Conservation (phyloP, 306 rosid species). For the Citrullus amarus region DNA sequence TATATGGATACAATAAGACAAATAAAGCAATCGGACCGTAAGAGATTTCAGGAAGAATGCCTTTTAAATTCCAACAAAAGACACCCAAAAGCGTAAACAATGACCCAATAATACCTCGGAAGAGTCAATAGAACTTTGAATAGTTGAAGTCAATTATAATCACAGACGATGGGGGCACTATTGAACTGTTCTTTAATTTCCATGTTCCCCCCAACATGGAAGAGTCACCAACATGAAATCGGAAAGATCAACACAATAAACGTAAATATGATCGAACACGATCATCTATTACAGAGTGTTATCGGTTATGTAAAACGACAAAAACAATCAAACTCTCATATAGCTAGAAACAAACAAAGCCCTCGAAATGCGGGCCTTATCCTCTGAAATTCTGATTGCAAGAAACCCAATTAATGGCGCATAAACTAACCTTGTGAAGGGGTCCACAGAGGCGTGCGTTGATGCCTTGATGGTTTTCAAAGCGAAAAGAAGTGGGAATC, state of each 20-base stretch:
- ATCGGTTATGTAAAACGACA: slow-evolving; percentile 13
- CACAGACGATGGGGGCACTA: neutral
- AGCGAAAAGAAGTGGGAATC: neutral
- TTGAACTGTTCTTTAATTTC: neutral
- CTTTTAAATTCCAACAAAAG: neutral
- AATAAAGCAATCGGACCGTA: neutral
- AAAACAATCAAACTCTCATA: neutral
- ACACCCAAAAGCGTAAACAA: no score
- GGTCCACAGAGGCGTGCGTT: slow-evolving; percentile 9
- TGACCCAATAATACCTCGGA: no score
- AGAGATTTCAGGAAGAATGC: neutral
- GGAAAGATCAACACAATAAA: neutral
- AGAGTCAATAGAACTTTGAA: neutral
- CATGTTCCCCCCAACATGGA: neutral
- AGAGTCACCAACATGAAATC: neutral
- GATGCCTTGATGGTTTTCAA: slow-evolving; percentile 11
- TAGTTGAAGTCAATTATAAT: neutral
- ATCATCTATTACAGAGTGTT: neutral
- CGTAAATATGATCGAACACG: neutral
- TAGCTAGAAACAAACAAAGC: neutral
- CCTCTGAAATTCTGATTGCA: slow-evolving; percentile 5
- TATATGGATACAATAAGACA: neutral
- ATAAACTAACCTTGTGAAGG: slow-evolving; percentile 21
- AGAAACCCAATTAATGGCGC: neutral
- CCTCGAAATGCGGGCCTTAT: slow-evolving; percentile 36